Evolutionary conservation across 2,329 filamentous ascomycete species (phyloP).

Genomic region (Arthroderma uncinatum): DNA sequence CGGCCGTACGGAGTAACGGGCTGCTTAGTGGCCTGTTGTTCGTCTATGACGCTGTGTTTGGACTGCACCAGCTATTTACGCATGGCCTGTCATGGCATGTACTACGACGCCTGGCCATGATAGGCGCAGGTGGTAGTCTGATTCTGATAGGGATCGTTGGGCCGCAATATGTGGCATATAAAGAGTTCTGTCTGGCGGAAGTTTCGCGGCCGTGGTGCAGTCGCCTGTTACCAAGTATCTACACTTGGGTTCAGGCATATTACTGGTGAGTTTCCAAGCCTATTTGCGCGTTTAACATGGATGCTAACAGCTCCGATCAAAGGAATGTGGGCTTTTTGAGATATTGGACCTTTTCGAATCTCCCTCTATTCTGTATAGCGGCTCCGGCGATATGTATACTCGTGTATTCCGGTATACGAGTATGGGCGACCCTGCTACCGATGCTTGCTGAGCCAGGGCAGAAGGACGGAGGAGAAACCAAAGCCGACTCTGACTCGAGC

Average conservation of each 20-base stretch:
- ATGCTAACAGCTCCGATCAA: slow-evolving; percentile 15
- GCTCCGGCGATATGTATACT: slow-evolving; percentile 63
- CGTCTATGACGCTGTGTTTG: slow-evolving; percentile 47
- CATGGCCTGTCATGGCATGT: slow-evolving; percentile 28
- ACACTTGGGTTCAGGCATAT: slow-evolving; percentile 72
- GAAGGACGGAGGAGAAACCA: slow-evolving; percentile 9
- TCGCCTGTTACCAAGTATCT: slow-evolving; percentile 68
- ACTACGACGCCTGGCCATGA: slow-evolving; percentile 45
- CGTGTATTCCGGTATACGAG: slow-evolving; percentile 34
- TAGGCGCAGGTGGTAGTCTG: slow-evolving; percentile 55
- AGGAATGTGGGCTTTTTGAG: slow-evolving; percentile 80
- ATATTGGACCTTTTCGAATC: slow-evolving; percentile 81
- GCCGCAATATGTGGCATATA: slow-evolving; percentile 68
- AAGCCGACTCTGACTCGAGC: slow-evolving; percentile 4
- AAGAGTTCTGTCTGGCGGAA: slow-evolving; percentile 49
- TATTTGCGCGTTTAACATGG: neutral
- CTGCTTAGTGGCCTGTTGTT: slow-evolving; percentile 70
- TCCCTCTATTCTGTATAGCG: slow-evolving; percentile 79
- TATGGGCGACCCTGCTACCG: slow-evolving; percentile 29
- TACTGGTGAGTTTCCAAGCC: slow-evolving; percentile 61
- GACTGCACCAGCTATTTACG: slow-evolving; percentile 33
- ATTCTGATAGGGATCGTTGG: slow-evolving; percentile 56
- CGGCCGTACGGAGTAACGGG: slow-evolving; percentile 72
- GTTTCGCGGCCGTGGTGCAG: slow-evolving; percentile 61
- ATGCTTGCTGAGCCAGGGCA: neutral